Conservation (phyloP, 2,329 filamentous ascomycete genomes). For the Sarocladiaceae sp. region DNA sequence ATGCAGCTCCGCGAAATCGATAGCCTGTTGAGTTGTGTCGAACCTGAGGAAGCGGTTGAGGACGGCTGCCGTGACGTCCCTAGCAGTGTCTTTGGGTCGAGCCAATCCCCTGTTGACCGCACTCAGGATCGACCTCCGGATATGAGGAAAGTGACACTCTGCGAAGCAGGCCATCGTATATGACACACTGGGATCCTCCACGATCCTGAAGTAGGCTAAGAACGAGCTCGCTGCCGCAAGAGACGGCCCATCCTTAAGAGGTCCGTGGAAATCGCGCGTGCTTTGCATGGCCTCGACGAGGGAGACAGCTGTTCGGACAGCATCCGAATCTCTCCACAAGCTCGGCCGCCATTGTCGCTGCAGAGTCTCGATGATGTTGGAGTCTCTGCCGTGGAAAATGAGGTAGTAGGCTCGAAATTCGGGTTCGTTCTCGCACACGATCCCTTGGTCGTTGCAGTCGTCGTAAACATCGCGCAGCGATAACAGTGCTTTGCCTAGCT, state of each 20-base stretch:
- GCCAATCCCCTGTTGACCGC: conserved; percentile 49
- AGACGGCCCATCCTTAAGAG: conserved; percentile 43
- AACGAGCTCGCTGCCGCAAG: conserved; percentile 44
- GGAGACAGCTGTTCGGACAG: conserved; percentile 53
- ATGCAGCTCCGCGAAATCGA: conserved; percentile 56
- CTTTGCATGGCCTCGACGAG: conserved; percentile 56
- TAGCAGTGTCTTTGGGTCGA: conserved; percentile 49
- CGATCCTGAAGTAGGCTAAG: conserved; percentile 52
- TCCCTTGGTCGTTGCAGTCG: conserved; percentile 52
- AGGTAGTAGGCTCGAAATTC: conserved; percentile 63
- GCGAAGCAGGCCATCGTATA: conserved; percentile 67
- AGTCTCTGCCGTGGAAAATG: conserved; percentile 53
- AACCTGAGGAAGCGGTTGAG: conserved; percentile 57
- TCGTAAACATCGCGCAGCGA: conserved; percentile 62
- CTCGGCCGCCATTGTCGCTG: conserved; percentile 52
- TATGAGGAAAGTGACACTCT: conserved; percentile 58
- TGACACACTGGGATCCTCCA: conserved; percentile 50
- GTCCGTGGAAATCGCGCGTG: conserved; percentile 50
- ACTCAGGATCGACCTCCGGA: conserved; percentile 52
- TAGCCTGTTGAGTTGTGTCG: conserved; percentile 60
- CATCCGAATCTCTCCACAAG: conserved; percentile 48
- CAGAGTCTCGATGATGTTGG: conserved; percentile 45
- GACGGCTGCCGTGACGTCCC: conserved; percentile 51
- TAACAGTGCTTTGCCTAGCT: conserved; percentile 58
- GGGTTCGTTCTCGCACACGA: conserved; percentile 54